A percentile compares a stretch with the other conserved stretches of the same genome.
Conservation (phyloP, 257 asterid species). For the Salvia splendens region DNA sequence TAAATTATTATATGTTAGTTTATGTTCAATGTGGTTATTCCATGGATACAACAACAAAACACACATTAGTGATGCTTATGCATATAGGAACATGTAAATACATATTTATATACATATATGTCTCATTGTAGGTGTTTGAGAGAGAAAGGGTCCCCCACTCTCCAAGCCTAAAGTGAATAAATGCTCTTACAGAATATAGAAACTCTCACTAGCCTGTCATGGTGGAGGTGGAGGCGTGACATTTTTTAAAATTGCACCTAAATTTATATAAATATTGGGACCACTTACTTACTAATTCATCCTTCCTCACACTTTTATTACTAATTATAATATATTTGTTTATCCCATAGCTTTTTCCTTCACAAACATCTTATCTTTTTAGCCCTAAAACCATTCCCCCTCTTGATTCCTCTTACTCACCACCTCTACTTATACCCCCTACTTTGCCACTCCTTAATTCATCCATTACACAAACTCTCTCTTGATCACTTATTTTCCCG, state of each 20-base stretch:
- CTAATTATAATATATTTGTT: background rate
- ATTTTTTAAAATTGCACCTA: conserved; percentile 46
- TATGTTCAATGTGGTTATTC: background rate
- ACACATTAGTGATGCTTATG: background rate
- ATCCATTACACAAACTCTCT: background rate
- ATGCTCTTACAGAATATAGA: conserved; percentile 43
- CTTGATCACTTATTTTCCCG: background rate
- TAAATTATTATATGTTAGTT: too few species aligned
- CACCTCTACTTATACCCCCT: conserved; percentile 39
- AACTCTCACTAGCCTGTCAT: conserved; percentile 37
- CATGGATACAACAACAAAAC: background rate
- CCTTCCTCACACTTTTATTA: background rate
- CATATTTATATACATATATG: background rate
- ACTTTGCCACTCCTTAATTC: conserved; percentile 23
- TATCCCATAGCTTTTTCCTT: too few species aligned
- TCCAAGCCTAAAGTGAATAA: conserved; percentile 41
- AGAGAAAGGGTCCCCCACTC: conserved; percentile 36
- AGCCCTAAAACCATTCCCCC: conserved; percentile 19
- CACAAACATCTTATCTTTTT: conserved; percentile 25
- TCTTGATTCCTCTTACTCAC: background rate
- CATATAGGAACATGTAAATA: too few species aligned
- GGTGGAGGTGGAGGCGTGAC: conserved; percentile 47
- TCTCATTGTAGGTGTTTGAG: conserved; percentile 19
- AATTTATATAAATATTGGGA: conserved; percentile 32
- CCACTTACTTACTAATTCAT: conserved; percentile 32